Base-by-base conservation (phyloP, 2,329 filamentous ascomycete species). In the Colletotrichum aenigma region DNA sequence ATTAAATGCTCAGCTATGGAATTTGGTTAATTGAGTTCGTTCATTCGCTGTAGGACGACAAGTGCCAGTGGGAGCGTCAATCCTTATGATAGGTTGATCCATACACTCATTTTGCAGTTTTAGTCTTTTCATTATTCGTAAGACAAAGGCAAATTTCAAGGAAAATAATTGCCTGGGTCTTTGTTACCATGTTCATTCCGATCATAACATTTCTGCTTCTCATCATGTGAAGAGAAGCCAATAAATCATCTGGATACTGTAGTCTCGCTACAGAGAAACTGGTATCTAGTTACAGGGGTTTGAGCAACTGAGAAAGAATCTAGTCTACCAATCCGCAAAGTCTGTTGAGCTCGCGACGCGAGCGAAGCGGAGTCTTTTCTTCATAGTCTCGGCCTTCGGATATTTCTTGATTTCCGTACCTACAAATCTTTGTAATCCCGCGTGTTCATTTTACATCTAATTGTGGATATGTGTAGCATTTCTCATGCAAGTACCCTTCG, bases 181-280 rank as follows among this genome's bases (percentile, higher is more conserved):
- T 52, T 52, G 43, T 13, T 3, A 7, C 4, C 0, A 48, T 48
- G n/a, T n/a, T 48, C 43, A 13, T 52, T 13, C 1, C 3, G 6
- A 0, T 2, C 6, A 3, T 0, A 52, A 52, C 0, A 21, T 52
- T 7, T 1, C 21, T 12, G 0, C 18, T 48, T 12, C 0, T 4
- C 2, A 21, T 21, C 9, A 13, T 13, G n/a, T 52, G n/a, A 52
- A 21, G n/a, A 6, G 6, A 7, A 52, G 10, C 43, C n/a, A 52
- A 3, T 4, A 21, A 13, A 52, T 12, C 43, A 21, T 4, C 4
- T n/a, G n/a, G 43, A 52, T 21, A 4, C 15, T 0, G 0, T 3
- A 52, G 10, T 13, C n/a, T 3, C n/a, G n/a, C 43, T 52, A 52
- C n/a, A 21, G 21, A 52, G 43, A 21, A 48, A 4, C 8, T 48